Percentiles rank a stretch among this genome's conserved stretches.
Conservation (phyloP, 2,329 filamentous ascomycete species). For the Xylaria sp. region DNA sequence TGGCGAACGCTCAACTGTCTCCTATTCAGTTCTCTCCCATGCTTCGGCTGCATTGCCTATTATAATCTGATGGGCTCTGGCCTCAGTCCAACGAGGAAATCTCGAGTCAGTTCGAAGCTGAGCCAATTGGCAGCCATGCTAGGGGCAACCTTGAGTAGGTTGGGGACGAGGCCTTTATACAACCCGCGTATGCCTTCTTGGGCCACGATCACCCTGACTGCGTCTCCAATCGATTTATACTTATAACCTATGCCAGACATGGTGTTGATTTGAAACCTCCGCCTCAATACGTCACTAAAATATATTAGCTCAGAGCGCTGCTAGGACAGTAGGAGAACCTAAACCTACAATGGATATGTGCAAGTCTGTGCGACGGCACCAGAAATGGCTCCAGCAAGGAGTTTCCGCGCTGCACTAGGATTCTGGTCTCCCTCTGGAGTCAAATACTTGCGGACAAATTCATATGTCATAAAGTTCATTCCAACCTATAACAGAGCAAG, state of each 20-base stretch:
- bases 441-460: conserved; percentile 83
- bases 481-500: conserved; percentile 72
- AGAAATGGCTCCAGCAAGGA: conserved; percentile 91
- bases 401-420: conserved; percentile 81
- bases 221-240: conserved; percentile 88
- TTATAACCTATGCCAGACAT: conserved; percentile 99
- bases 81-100: conserved; percentile 78
- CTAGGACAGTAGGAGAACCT: not conserved
- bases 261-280: conserved; percentile 97
- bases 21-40: not conserved
- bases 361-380: conserved; percentile 96
- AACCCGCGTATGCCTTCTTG: conserved; percentile 87
- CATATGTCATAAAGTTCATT: conserved; percentile 98
- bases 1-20: not conserved
- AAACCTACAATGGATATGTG: conserved; percentile 93
- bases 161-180: conserved; percentile 96
- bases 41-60: conserved; percentile 33
- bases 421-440: conserved; percentile 90
- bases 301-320: conserved; percentile 40
- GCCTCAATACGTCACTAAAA: conserved; percentile 84
- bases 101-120: conserved; percentile 92
- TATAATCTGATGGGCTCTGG: conserved; percentile 52
- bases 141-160: conserved; percentile 94
- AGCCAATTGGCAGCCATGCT: conserved; percentile 99
- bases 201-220: conserved; percentile 80